Percentiles rank a stretch among this genome's conserved stretches.
Conservation (phyloP, 495 filamentous ascomycete genomes). For the Aspergillus sclerotiicarbonarius region DNA sequence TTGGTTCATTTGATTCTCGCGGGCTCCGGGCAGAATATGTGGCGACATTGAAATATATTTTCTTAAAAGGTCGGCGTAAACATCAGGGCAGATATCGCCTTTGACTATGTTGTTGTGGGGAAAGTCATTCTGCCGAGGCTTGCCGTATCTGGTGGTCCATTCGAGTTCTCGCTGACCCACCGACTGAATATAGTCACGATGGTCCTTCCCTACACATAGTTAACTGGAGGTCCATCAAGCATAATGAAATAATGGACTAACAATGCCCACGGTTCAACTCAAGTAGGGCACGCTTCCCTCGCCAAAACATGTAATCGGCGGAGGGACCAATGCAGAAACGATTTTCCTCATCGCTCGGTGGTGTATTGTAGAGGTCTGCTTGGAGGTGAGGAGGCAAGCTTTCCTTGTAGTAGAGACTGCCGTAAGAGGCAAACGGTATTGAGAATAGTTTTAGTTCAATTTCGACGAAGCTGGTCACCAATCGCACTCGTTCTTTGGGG, state of each 20-base stretch:
- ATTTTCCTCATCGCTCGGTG: background rate
- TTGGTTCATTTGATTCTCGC: background rate
- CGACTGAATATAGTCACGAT: background rate
- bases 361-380: background rate
- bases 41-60: background rate
- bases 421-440: slow-evolving; percentile 7
- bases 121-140: background rate
- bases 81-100: background rate
- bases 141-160: slow-evolving; percentile 3
- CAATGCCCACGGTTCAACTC: background rate
- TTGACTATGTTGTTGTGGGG: slow-evolving; percentile 6
- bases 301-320: slow-evolving; percentile 2
- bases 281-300: background rate
- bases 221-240: background rate
- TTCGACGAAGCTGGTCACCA: slow-evolving; percentile 10
- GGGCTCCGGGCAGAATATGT: background rate
- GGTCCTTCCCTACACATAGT: slow-evolving; percentile 7
- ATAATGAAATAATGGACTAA: background rate
- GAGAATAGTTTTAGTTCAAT: slow-evolving; percentile 8
- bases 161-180: background rate
- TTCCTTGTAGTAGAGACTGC: slow-evolving; percentile 6
- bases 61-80: background rate
- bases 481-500: background rate
- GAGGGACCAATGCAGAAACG: slow-evolving; percentile 1
- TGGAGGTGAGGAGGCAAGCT: background rate